Evolutionary conservation across 306 rosid genomes (phyloP), one percentile per base, ranked within the genome.

Genomic region (Comarum palustre): DNA sequence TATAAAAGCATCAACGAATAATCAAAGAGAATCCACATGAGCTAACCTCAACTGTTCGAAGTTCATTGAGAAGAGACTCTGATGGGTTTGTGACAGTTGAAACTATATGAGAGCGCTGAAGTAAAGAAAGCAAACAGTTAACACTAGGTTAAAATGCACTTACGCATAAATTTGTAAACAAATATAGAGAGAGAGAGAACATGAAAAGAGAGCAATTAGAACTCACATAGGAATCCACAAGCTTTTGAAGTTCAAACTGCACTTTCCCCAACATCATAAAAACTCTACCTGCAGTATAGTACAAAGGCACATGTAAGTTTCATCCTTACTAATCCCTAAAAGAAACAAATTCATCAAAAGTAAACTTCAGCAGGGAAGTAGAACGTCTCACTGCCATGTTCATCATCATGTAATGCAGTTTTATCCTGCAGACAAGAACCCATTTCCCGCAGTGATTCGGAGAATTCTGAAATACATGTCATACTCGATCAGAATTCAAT

Each of bases 61-160:
- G 89, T 73, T 90, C 97, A 68, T 87, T 88, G 77, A 92, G 97
- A 82, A 92, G 96, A 77, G 93, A 88, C 84, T 92, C 97, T 15
- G 97, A 88, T 63, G 97, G 97, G 67, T 82, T 90, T 67, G 96
- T 88, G 79, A 92, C 87, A 69, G 97, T 92, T 55, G 68, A 69
- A 66, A 86, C 64, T 68, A 92, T 82, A 80, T 92, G 92, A 74
- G 87, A 63, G 63, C 97, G 97, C 97, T 92, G 96, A 16, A 50
- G 76, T 63, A 73, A 72, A 80, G 68, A 78, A 69, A 79, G 62
- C 41, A 77, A 78, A 52, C 19, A 69, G 73, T 80, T 70, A 81
- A 68, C n/a, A 82, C 72, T 14, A 79, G 47, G 47, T 42, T 66
- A 42, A 75, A 69, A 48, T 51, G 34, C 57, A 70, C 12, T 0